Percentiles rank a stretch among this genome's conserved stretches.
Evolutionary conservation across 164 flowering plant genomes (phyloP).

Genomic region (Macadamia tetraphylla): DNA sequence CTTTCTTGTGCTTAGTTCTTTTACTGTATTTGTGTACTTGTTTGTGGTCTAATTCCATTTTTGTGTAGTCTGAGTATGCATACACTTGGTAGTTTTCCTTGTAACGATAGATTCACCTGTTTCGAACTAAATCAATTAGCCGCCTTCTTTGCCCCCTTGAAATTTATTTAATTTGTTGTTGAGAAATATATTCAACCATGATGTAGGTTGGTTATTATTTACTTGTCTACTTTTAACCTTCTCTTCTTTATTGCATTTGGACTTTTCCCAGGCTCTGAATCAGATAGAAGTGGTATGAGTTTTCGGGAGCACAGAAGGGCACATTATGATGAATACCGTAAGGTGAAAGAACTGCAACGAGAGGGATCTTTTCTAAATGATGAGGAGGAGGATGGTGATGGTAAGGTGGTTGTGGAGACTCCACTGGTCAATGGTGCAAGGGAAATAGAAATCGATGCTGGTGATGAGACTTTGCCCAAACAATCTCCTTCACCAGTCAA

Average conservation of each 20-base stretch:
- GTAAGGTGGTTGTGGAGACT: constrained; percentile 10
- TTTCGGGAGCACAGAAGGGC: constrained; percentile 77
- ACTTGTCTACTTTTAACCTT: neutral
- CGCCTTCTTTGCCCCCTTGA: too few species aligned
- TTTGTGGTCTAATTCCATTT: neutral
- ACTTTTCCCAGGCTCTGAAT: constrained; percentile 29
- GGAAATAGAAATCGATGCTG: constrained; percentile 38
- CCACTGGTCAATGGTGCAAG: constrained; percentile 26
- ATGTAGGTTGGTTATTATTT: neutral
- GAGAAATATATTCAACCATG: neutral
- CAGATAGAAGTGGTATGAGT: constrained; percentile 35
- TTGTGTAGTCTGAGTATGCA: neutral
- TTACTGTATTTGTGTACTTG: neutral
- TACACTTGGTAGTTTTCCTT: too few species aligned
- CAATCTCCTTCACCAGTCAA: constrained; percentile 8
- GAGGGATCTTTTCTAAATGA: constrained; percentile 55
- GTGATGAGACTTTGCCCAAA: constrained; percentile 7
- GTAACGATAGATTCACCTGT: too few species aligned
- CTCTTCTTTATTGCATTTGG: neutral
- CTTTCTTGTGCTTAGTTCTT: neutral
- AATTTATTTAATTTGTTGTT: too few species aligned
- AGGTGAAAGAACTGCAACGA: constrained; percentile 62
- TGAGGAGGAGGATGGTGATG: constrained; percentile 36
- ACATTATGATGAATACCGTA: constrained; percentile 84
- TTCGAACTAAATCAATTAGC: too few species aligned